A percentile compares a stretch with the other conserved stretches of the same genome.
Conservation (phyloP, 345 rosid species). For the Rhodamnia argentea region DNA sequence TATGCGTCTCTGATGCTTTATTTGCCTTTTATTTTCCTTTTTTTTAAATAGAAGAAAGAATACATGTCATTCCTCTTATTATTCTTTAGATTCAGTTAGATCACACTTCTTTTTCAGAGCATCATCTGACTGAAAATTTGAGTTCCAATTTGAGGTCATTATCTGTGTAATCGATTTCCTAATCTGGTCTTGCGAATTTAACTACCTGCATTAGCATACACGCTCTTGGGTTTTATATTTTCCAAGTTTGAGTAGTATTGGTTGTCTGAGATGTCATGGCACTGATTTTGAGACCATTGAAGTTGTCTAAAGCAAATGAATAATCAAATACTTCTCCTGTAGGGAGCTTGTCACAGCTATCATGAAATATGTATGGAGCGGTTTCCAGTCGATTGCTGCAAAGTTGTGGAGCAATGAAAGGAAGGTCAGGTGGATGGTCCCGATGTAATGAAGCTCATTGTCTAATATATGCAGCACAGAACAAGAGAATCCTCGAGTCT, state of each 20-base stretch:
- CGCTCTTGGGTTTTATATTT: background rate
- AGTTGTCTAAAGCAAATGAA: background rate
- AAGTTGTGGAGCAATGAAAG: constrained; percentile 43
- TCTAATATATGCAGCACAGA: constrained; percentile 39
- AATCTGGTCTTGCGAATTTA: background rate
- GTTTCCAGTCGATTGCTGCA: constrained; percentile 42
- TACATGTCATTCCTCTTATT: background rate
- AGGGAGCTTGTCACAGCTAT: constrained; percentile 47
- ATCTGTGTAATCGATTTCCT: background rate
- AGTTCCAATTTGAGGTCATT: background rate
- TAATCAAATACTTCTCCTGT: constrained; percentile 4
- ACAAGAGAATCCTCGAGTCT: constrained; percentile 30
- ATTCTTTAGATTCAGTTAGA: background rate
- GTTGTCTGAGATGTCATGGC: background rate
- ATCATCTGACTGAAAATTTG: background rate
- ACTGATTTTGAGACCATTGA: background rate
- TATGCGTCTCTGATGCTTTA: background rate
- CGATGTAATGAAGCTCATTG: constrained; percentile 56
- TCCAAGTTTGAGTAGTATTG: background rate
- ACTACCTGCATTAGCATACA: background rate
- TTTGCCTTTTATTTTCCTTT: background rate
- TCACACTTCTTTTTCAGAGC: background rate
- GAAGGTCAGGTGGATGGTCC: constrained; percentile 36
- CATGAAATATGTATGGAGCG: constrained; percentile 41
- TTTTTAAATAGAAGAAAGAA: background rate